Base-by-base conservation (phyloP, 2,329 filamentous ascomycete genomes). In the Exophiala lecanii-corni region DNA sequence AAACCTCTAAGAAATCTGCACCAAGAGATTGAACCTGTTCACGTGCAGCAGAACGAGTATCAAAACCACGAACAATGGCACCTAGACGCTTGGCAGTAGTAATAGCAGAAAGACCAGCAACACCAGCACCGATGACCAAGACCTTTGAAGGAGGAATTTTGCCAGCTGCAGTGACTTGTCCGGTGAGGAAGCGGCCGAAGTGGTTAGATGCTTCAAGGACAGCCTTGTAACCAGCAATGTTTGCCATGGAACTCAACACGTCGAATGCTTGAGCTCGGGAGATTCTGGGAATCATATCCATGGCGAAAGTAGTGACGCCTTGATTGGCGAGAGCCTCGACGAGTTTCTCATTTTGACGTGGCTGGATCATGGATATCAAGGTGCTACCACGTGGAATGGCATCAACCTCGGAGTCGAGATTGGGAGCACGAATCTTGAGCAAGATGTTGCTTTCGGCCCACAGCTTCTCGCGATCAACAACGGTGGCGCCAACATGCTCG, bases 211-310 rank as follows among this genome's bases (percentile, higher is more conserved):
- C 89, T 63, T 94, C 88, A 32, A 94, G 70, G 1, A 94, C 86
- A 30, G 88, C 89, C 65, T 94, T 94, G 68, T 95, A 95, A 0
- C 89, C 89, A 16, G 88, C 86, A 67, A 94, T 94, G 57, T 94
- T 94, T 47, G 89, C 88, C 89, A 94, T 94, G 7, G 86, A 92
- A 62, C 86, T 78, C 43, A 94, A 72, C 1, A 87, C 88, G 65
- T 94, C 88, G 57, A 94, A 94, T 0, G 86, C 81, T 61, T 94
- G 89, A 1, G 89, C 88, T 35, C 89, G 79, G 1, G 88, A 94
- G 55, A 94, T 94, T 30, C 89, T 81, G 12, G 89, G 89, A 39
- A 95, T 84, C 80, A 89, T 84, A 60, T 95, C 89, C 88, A 95
- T 94, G 16, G 89, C 87, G 60, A 95, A 92, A 12, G 79, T 71